phyloP scores from a whole-genome alignment of 225 moss, liverwort and hornwort species.

The Pseudoscleropodium purum region DNA sequence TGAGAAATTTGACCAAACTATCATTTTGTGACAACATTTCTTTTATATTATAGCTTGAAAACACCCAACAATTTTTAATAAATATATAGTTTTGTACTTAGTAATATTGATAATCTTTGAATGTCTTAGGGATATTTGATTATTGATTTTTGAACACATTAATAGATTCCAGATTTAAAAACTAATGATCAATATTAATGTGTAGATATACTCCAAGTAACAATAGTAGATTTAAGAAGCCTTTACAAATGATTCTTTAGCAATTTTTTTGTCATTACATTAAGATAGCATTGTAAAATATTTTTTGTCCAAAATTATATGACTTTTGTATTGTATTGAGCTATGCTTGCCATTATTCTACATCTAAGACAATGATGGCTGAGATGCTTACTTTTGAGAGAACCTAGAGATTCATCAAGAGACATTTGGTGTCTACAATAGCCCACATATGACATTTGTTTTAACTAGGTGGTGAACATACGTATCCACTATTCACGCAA shows the following conservation, averaged over 20 bases:
- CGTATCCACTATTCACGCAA: slow-evolving; percentile 53
- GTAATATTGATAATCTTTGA: background rate
- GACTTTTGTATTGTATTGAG: background rate
- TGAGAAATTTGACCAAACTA: background rate
- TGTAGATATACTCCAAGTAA: background rate
- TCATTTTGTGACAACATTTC: background rate
- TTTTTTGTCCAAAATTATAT: background rate
- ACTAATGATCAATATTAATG: background rate
- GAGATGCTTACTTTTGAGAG: background rate
- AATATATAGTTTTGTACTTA: background rate
- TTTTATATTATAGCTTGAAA: fast-evolving
- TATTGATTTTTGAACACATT: background rate
- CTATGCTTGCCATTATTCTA: background rate
- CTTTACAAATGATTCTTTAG: background rate
- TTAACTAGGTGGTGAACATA: slow-evolving; percentile 49
- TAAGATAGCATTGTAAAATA: background rate
- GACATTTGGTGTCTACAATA: background rate
- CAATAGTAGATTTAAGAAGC: background rate
- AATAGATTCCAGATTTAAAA: background rate
- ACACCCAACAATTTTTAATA: background rate
- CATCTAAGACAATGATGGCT: background rate
- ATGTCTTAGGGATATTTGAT: background rate
- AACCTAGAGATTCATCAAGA: background rate
- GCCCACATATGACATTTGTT: background rate
- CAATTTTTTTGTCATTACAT: too few relatives aligned